Percentiles rank a stretch among this genome's conserved stretches.
Evolutionary conservation across 202 grass and related monocot genomes (phyloP).

Genomic region (Tripidium arundinaceum): DNA sequence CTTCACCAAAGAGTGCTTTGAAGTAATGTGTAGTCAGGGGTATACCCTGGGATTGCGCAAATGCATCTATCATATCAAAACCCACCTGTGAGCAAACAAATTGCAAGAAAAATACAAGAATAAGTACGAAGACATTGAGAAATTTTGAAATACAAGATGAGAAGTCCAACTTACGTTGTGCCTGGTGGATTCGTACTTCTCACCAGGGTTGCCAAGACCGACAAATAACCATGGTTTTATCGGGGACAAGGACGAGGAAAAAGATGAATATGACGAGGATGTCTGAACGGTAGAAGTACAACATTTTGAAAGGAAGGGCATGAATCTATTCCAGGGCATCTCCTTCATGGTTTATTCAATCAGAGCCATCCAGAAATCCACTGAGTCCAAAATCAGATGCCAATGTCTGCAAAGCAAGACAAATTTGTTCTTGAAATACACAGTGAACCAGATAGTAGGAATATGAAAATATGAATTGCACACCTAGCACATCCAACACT

Average conservation of each 20-base stretch:
- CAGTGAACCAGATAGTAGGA: neutral
- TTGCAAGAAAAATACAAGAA: neutral
- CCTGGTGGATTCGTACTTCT: constrained; percentile 74
- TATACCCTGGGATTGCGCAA: constrained; percentile 65
- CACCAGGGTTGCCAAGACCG: constrained; percentile 86
- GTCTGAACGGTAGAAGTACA: constrained; percentile 16
- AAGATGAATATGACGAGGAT: constrained; percentile 11
- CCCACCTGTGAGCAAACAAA: constrained; percentile 53
- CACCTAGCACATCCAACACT: neutral
- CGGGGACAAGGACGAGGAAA: neutral
- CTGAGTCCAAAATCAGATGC: neutral
- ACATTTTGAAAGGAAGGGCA: neutral
- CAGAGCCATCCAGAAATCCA: neutral
- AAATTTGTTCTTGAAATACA: neutral
- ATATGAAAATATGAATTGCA: neutral
- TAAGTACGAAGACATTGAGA: neutral
- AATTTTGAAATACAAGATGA: neutral
- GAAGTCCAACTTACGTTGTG: constrained; percentile 53
- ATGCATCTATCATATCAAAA: constrained; percentile 94
- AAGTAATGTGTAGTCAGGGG: constrained; percentile 59
- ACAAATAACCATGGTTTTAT: constrained; percentile 69
- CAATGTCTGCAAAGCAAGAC: neutral
- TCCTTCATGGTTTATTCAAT: constrained; percentile 5
- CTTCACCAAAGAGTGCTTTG: constrained; percentile 89
- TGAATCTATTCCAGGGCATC: constrained; percentile 11